These are phyloP conservation scores for Epichloe gansuensis DNA, from an alignment of 2,329 filamentous ascomycete genomes.

Conservation along the genomic window DNA sequence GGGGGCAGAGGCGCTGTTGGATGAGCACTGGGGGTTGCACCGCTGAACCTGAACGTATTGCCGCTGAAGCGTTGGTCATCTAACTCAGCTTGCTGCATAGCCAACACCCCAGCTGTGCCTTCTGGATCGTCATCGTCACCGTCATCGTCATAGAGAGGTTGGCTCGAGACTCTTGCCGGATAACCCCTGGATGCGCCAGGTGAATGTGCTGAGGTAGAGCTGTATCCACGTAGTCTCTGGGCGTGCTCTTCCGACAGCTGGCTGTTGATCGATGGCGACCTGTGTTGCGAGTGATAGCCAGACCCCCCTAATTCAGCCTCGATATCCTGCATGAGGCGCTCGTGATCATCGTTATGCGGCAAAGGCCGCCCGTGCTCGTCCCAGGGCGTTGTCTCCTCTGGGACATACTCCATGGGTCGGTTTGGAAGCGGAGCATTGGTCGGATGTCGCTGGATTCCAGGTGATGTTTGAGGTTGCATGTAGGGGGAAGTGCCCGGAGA, in stretches of 20 bases:
- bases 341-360: conserved; percentile 17
- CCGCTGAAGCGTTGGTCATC: conserved; percentile 45
- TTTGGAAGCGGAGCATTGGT: conserved; percentile 48
- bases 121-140: conserved; percentile 79
- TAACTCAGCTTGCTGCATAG: conserved; percentile 73
- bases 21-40: neutral
- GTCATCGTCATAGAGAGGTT: conserved; percentile 18
- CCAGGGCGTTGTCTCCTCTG: conserved; percentile 30
- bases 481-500: conserved; percentile 37
- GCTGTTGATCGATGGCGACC: conserved; percentile 32
- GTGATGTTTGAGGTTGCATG: conserved; percentile 26
- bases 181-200: conserved; percentile 11
- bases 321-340: conserved; percentile 43
- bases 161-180: conserved; percentile 2
- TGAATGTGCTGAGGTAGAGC: conserved; percentile 35
- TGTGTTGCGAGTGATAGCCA: conserved; percentile 19
- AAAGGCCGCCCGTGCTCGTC: conserved; percentile 21
- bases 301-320: conserved; percentile 38
- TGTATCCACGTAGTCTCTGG: conserved; percentile 34
- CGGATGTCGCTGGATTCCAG: conserved; percentile 41
- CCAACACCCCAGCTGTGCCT: conserved; percentile 69
- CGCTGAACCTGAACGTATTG: conserved; percentile 17
- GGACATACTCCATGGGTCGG: conserved; percentile 32
- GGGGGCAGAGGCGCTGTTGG: conserved; percentile 22
- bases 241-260: conserved; percentile 32